These are phyloP conservation scores for Globisporangium irregulare DNA, from an alignment of 352 stramenopile species.

Conservation along the genomic window DNA sequence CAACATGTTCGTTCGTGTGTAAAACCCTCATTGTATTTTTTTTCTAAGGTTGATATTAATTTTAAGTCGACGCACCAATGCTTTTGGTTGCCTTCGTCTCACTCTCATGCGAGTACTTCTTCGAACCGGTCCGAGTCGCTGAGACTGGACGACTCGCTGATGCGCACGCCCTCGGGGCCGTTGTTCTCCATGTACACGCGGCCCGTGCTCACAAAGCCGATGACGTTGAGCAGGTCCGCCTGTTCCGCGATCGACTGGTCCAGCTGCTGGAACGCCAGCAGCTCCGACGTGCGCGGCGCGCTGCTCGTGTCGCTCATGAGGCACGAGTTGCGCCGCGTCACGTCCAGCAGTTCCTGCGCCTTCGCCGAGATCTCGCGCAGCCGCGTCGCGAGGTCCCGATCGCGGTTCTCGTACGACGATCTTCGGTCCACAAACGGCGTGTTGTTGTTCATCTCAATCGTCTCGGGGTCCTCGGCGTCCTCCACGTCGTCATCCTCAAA, in stretches of 20 bases:
- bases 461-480: slow-evolving; percentile 21
- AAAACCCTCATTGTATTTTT: neutral
- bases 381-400: slow-evolving; percentile 48
- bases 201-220: slow-evolving; percentile 70
- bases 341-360: slow-evolving; percentile 60
- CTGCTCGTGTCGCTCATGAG: slow-evolving; percentile 80
- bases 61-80: neutral
- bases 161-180: slow-evolving; percentile 46
- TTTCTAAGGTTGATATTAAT: slow-evolving; percentile 8
- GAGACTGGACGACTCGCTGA: slow-evolving; percentile 56
- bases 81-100: neutral
- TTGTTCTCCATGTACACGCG: slow-evolving; percentile 72
- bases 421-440: slow-evolving; percentile 24
- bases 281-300: slow-evolving; percentile 56
- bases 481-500: slow-evolving; percentile 26
- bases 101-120: slow-evolving; percentile 47
- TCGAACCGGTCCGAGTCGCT: slow-evolving; percentile 63
- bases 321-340: slow-evolving; percentile 65
- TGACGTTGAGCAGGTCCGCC: slow-evolving; percentile 70
- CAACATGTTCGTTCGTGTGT: neutral
- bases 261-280: slow-evolving; percentile 60
- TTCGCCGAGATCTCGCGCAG: slow-evolving; percentile 64
- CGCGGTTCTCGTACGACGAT: slow-evolving; percentile 37
- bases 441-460: slow-evolving; percentile 37
- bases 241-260: slow-evolving; percentile 76